Evolutionary conservation across 345 rosid genomes (phyloP).

Genomic region (Moricandia moricandioides): DNA sequence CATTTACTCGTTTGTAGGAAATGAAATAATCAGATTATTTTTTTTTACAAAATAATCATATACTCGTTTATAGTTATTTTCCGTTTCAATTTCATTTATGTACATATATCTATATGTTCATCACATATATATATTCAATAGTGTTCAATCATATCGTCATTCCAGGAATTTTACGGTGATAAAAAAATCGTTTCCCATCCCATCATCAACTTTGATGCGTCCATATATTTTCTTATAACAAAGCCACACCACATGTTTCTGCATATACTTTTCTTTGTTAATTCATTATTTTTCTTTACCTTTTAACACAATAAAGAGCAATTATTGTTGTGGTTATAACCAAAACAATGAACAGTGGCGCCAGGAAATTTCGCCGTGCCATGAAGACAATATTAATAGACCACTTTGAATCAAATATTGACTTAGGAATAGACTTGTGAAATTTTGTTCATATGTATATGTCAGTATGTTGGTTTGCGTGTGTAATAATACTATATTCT

Average conservation of each 20-base stretch:
- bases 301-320: not conserved
- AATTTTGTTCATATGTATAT: not conserved
- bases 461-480: slow-evolving; percentile 1
- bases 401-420: slow-evolving; percentile 20
- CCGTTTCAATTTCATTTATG: not conserved
- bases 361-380: slow-evolving; percentile 26
- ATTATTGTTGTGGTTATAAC: slow-evolving; percentile 2
- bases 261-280: not conserved
- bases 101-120: not conserved
- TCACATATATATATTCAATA: not conserved
- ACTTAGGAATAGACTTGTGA: slow-evolving; percentile 21
- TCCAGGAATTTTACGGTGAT: not conserved
- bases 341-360: not conserved
- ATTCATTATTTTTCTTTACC: not conserved
- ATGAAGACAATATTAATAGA: slow-evolving; percentile 5
- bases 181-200: not conserved
- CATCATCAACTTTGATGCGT: not conserved
- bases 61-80: not conserved
- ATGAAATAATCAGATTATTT: not conserved
- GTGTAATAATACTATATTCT: not conserved
- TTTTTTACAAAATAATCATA: not conserved
- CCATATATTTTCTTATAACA: not conserved
- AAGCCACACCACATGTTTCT: not conserved
- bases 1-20: not conserved
- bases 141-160: not conserved